Percentiles rank a stretch among this genome's conserved stretches.
Evolutionary conservation across 108 stramenopile genomes (phyloP).

Genomic region (Aurantiochytrium sp.): DNA sequence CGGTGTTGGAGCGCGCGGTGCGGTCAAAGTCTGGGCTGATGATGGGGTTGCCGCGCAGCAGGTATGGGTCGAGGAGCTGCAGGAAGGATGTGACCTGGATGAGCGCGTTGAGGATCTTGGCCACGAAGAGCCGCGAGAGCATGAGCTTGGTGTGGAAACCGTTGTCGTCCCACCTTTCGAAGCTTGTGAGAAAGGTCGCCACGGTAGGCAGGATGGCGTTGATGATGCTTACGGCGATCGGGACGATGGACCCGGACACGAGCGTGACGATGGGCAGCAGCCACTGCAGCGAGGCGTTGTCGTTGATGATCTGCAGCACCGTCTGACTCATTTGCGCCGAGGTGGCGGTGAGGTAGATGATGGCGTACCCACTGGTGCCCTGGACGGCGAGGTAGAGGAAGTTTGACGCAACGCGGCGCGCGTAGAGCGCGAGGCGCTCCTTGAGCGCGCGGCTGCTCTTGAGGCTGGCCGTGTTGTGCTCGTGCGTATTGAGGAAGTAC

Average conservation of each 20-base stretch:
- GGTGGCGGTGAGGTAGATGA: neutral
- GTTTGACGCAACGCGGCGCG: neutral
- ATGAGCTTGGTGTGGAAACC: slow-evolving; percentile 17
- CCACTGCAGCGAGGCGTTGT: neutral
- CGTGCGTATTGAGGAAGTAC: neutral
- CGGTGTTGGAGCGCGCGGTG: neutral
- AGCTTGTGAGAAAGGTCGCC: neutral
- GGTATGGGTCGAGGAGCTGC: neutral
- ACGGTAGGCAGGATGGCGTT: neutral
- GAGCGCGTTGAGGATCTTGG: slow-evolving; percentile 19
- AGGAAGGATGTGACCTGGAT: slow-evolving; percentile 1
- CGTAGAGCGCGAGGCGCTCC: neutral
- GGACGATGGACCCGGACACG: slow-evolving; percentile 8
- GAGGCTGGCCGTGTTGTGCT: neutral
- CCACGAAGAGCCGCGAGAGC: slow-evolving; percentile 1
- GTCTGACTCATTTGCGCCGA: neutral
- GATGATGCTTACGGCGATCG: neutral
- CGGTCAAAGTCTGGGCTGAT: neutral
- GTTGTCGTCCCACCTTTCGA: slow-evolving; percentile 23
- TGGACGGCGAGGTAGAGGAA: neutral
- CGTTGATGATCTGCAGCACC: neutral
- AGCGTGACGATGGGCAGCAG: neutral
- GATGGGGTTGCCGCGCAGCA: neutral
- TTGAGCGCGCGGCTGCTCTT: neutral
- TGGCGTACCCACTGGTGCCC: neutral